phyloP scores from a whole-genome alignment of 2,329 filamentous ascomycete species.

The Ascochyta pisi region DNA sequence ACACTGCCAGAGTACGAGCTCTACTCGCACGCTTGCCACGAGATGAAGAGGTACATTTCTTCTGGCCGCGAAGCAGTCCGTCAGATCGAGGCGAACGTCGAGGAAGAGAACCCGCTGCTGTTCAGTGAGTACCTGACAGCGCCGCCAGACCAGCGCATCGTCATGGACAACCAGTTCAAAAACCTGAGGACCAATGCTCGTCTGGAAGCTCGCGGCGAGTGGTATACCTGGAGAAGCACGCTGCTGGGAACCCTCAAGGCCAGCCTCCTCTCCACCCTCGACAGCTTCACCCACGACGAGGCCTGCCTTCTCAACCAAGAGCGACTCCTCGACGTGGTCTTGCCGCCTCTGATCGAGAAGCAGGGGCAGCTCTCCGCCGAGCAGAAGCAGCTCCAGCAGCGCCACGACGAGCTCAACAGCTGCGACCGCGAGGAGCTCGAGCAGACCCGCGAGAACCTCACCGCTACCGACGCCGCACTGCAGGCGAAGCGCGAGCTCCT shows the following conservation, averaged over 20 bases:
- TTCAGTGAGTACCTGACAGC: slow-evolving; percentile 92
- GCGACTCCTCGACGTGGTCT: slow-evolving; percentile 67
- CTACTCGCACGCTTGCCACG: slow-evolving; percentile 93
- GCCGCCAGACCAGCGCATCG: slow-evolving; percentile 77
- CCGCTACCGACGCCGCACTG: slow-evolving; percentile 70
- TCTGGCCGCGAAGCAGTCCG: slow-evolving; percentile 89
- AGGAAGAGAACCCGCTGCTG: slow-evolving; percentile 86
- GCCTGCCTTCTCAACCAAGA: slow-evolving; percentile 71
- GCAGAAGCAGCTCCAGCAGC: slow-evolving; percentile 70
- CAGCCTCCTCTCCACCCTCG: slow-evolving; percentile 75
- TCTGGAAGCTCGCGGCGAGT: slow-evolving; percentile 90
- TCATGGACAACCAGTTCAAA: slow-evolving; percentile 97
- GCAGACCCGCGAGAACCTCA: slow-evolving; percentile 72
- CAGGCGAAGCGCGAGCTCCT: slow-evolving; percentile 73
- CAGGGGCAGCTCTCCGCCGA: slow-evolving; percentile 69
- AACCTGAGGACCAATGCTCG: slow-evolving; percentile 94
- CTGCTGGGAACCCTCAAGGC: slow-evolving; percentile 82
- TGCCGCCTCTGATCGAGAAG: slow-evolving; percentile 70
- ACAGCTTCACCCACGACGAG: slow-evolving; percentile 79
- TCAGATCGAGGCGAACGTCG: slow-evolving; percentile 87
- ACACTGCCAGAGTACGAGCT: slow-evolving; percentile 92
- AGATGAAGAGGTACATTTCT: slow-evolving; percentile 95
- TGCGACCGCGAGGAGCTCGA: slow-evolving; percentile 83
- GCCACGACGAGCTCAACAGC: slow-evolving; percentile 76
- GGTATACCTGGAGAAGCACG: slow-evolving; percentile 98